These are phyloP conservation scores for Tricholoma matsutake DNA, from an alignment of 768 basidiomycete species.

Conservation along the genomic window DNA sequence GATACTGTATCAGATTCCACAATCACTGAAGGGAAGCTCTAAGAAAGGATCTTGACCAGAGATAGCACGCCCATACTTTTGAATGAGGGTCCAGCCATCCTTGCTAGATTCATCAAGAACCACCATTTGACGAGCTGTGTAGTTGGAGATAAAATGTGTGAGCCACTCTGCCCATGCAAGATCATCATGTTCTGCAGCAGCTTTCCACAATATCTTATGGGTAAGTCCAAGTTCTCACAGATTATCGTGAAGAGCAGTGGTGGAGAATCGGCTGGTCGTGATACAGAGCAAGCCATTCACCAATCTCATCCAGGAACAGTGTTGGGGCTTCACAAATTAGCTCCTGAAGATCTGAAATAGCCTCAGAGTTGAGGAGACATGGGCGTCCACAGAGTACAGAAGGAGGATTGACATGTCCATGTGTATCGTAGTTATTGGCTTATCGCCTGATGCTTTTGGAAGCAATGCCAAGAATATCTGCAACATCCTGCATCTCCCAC, in stretches of 20 bases:
- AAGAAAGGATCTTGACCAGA: slow-evolving; percentile 22
- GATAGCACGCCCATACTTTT: slow-evolving; percentile 25
- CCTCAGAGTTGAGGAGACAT: slow-evolving; percentile 1
- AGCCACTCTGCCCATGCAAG: slow-evolving; percentile 12
- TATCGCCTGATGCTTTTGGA: slow-evolving; percentile 1
- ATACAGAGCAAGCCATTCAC: slow-evolving; percentile 26
- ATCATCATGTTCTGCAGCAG: slow-evolving; percentile 21
- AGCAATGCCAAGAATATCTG: neutral
- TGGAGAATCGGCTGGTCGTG: neutral
- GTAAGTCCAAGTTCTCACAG: slow-evolving; percentile 18
- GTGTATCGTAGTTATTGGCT: slow-evolving; percentile 5
- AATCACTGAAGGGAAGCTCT: slow-evolving; percentile 19
- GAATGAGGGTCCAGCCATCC: slow-evolving; percentile 20
- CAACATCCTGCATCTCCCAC: slow-evolving; percentile 10
- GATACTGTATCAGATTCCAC: slow-evolving; percentile 29
- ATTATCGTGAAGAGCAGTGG: slow-evolving; percentile 15
- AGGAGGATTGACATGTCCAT: slow-evolving; percentile 7
- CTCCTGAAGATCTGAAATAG: slow-evolving; percentile 9
- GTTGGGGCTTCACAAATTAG: slow-evolving; percentile 13
- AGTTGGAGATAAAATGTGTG: slow-evolving; percentile 8
- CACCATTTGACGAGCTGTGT: slow-evolving; percentile 16
- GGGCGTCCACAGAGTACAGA: slow-evolving; percentile 7
- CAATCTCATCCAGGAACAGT: slow-evolving; percentile 21
- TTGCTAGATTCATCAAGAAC: slow-evolving; percentile 28
- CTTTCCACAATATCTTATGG: slow-evolving; percentile 17